Conservation (phyloP, 1,284 basidiomycete species). For the Peniophora sp. region DNA sequence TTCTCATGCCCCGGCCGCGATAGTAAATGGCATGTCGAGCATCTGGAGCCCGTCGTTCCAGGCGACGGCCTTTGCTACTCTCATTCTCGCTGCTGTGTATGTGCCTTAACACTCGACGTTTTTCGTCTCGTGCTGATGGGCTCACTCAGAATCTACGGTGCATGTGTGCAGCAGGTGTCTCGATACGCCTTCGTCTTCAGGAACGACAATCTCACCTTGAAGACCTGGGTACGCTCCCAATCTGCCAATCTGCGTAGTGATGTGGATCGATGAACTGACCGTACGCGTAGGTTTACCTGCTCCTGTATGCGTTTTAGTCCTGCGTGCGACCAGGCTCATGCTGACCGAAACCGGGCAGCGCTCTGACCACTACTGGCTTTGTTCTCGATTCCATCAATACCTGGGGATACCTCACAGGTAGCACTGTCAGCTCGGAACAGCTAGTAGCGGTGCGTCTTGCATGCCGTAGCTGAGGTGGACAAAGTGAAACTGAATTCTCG, state of each 20-base stretch:
- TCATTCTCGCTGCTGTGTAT: not conserved
- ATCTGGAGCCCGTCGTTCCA: not conserved
- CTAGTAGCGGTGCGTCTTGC: no score
- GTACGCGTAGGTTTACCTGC: not conserved
- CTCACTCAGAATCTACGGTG: not conserved
- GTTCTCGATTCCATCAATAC: not conserved
- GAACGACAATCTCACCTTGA: not conserved
- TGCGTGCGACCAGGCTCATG: not conserved
- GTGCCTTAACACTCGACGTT: not conserved
- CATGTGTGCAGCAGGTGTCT: not conserved
- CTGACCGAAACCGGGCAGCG: not conserved
- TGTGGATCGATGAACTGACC: not conserved
- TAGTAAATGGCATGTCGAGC: no score
- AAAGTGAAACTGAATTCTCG: no score
- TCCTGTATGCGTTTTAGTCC: not conserved
- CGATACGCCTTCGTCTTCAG: not conserved
- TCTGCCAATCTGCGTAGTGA: not conserved
- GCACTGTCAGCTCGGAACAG: no score
- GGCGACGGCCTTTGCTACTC: not conserved
- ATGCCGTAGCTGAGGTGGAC: no score
- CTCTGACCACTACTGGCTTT: not conserved
- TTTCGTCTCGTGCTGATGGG: not conserved
- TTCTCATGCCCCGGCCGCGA: no score
- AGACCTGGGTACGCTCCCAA: not conserved
- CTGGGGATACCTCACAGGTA: not conserved